phyloP scores from a whole-genome alignment of 768 basidiomycete genomes.

The Amanita phalloides region DNA sequence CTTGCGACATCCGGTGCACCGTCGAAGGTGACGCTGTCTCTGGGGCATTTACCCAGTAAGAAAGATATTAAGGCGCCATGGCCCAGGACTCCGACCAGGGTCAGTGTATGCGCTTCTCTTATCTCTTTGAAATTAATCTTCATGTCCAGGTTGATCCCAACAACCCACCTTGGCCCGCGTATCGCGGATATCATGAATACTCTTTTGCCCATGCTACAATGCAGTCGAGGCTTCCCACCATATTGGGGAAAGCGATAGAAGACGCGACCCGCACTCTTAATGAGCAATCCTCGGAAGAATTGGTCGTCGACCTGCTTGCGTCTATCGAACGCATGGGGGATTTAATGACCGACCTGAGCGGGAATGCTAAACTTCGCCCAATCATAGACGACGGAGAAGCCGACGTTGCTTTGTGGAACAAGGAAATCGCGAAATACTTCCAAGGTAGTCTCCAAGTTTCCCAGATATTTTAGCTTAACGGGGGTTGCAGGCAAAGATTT shows the following conservation, averaged over 20 bases:
- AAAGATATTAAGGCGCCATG: constrained; percentile 62
- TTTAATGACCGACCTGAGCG: constrained; percentile 80
- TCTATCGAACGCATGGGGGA: constrained; percentile 87
- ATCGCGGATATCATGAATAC: constrained; percentile 72
- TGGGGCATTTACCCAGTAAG: constrained; percentile 67
- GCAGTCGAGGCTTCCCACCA: constrained; percentile 92
- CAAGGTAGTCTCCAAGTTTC: constrained; percentile 39
- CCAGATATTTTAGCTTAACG: neutral
- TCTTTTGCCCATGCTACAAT: constrained; percentile 89
- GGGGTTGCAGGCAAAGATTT: constrained; percentile 63
- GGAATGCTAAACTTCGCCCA: constrained; percentile 74
- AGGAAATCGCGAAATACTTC: constrained; percentile 92
- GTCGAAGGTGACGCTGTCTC: constrained; percentile 56
- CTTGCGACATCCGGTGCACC: constrained; percentile 26
- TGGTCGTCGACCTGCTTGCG: constrained; percentile 70
- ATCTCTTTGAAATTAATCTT: neutral
- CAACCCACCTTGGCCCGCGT: constrained; percentile 78
- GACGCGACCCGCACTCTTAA: constrained; percentile 86
- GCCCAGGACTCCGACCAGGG: constrained; percentile 67
- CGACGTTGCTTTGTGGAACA: constrained; percentile 94
- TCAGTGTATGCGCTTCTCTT: constrained; percentile 17
- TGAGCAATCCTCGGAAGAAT: constrained; percentile 73
- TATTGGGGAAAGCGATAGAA: constrained; percentile 91
- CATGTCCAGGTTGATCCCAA: constrained; percentile 58
- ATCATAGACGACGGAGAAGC: constrained; percentile 88